Evolutionary conservation across 805 yeast species (phyloP).

Genomic region (Lachancea nothofagi): DNA sequence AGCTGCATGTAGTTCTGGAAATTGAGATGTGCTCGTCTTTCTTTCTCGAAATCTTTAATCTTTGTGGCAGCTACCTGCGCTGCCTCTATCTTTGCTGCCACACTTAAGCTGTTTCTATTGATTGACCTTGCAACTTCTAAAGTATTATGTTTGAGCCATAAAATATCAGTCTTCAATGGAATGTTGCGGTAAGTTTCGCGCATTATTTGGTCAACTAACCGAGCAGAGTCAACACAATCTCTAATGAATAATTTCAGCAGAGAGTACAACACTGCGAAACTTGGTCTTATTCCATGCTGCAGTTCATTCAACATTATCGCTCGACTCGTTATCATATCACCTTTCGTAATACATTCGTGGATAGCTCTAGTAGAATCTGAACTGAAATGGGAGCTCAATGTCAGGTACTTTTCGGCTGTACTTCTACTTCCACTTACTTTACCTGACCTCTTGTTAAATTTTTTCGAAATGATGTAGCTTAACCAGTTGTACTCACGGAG

Average conservation of each 20-base stretch:
- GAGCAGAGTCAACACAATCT: slow-evolving; percentile 16
- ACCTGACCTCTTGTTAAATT: not conserved
- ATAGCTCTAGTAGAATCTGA: slow-evolving; percentile 5
- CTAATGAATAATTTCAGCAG: slow-evolving; percentile 18
- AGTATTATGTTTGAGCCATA: slow-evolving; percentile 21
- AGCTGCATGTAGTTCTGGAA: slow-evolving; percentile 25
- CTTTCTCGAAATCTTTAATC: slow-evolving; percentile 17
- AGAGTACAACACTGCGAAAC: slow-evolving; percentile 18
- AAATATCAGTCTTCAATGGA: slow-evolving; percentile 23
- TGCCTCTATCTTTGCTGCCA: slow-evolving; percentile 3
- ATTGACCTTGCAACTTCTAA: slow-evolving; percentile 5
- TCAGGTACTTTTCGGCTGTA: slow-evolving; percentile 3
- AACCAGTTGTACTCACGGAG: slow-evolving; percentile 15
- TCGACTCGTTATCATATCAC: slow-evolving; percentile 15
- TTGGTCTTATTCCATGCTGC: slow-evolving; percentile 23
- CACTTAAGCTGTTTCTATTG: not conserved
- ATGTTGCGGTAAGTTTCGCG: slow-evolving; percentile 12
- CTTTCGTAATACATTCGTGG: not conserved
- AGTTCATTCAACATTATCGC: slow-evolving; percentile 14
- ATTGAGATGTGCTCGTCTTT: slow-evolving; percentile 12
- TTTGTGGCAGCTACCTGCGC: slow-evolving; percentile 2
- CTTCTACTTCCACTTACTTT: not conserved
- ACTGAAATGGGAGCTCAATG: slow-evolving; percentile 10
- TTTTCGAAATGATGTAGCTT: slow-evolving; percentile 3
- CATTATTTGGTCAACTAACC: slow-evolving; percentile 16